Evolutionary conservation across 441 rosid species (phyloP), one percentile per base, ranked within the genome.

Genomic region (Flueggea neowawraea): DNA sequence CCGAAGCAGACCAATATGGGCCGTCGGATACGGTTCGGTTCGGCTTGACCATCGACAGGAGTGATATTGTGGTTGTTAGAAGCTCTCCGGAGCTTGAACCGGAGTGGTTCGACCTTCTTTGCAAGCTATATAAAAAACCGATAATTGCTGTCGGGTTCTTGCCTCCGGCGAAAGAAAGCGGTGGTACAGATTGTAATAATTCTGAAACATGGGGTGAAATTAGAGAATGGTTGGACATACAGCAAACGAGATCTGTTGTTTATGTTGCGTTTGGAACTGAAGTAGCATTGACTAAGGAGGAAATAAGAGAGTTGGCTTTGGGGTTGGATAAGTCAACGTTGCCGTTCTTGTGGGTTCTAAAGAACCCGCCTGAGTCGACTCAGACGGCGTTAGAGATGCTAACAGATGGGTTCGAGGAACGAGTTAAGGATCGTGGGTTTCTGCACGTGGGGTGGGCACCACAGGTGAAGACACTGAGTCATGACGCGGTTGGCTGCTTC

Each of bases 241-340:
- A 79, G 41, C 62, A 71, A 51, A 17, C 62, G 3, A 60, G 74
- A 45, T 84, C 92, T 5, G 88, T 84, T 10, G 75, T 84, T 2
- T 88, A 84, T 55, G 87, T 88, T 9, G 79, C 83, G 10, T 16
- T 89, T 10, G 96, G 90, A 44, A 84, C 86, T 0, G 96, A 88
- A 61, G 82, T 70, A 33, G 66, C 72, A 13, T 63, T 83, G 66
- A 62, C 62, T 39, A 54, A 13, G 14, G 68, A 70, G 49, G 89
- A 89, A 58, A 58, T 84, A 60, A 54, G 1, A 4, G 78, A 77
- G 78, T 61, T 89, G 32, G 90, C 89, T 47, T 52, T 73, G 6
- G 96, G 96, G 4, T 49, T 89, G 67, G 96, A 86, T 67, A 71
- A 73, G 31, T 86, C 96, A 6, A 32, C 55, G 16, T 52, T 73